Base-by-base conservation (phyloP, 345 rosid species). In the Eucalyptus decipiens region DNA sequence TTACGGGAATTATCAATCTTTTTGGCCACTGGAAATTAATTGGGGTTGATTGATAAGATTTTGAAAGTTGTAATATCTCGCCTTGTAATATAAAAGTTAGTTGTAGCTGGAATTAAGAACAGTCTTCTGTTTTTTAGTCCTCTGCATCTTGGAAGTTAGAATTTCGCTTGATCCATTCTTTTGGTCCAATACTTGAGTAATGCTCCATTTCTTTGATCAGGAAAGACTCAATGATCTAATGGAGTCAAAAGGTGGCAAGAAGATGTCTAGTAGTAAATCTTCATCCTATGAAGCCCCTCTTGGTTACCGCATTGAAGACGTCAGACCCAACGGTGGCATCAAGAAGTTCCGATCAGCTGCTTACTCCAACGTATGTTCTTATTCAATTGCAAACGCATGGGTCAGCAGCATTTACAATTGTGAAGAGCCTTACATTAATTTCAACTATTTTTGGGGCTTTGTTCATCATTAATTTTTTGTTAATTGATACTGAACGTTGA, bases 281-380 rank as follows among this genome's bases (percentile, higher is more conserved):
- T 88, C 93, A 49, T 94, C 93, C 93, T 96, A 95, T 93, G 98
- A 96, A 96, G 98, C 99, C 92, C 97, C 99, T 72, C 97, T 97
- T 40, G 98, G 97, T 88, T 97, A 96, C 93, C 91, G 95, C 97
- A 97, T 95, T 91, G 98, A 97, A 94, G 99, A 97, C 97, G 85
- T 97, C 90, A 93, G 98, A 88, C 99, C 99, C 21, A 93, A 93
- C 92, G 97, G 99, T 69, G 99, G 97, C 92, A 95, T 96, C 95
- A 94, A 93, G 97, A 97, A 97, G 90, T 97, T 95, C 95, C 91
- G 96, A 94, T 95, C 98, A 91, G 97, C 97, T 95, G 99, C 96
- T 14, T 97, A 96, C 97, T 97, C 98, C 90, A 97, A 97, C 94
- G 99, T 97, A 87, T 80, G 96, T 90, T 40, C 50, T 67, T 24